Conservation (phyloP, 495 filamentous ascomycete genomes). For the Penicillium coprophilum region DNA sequence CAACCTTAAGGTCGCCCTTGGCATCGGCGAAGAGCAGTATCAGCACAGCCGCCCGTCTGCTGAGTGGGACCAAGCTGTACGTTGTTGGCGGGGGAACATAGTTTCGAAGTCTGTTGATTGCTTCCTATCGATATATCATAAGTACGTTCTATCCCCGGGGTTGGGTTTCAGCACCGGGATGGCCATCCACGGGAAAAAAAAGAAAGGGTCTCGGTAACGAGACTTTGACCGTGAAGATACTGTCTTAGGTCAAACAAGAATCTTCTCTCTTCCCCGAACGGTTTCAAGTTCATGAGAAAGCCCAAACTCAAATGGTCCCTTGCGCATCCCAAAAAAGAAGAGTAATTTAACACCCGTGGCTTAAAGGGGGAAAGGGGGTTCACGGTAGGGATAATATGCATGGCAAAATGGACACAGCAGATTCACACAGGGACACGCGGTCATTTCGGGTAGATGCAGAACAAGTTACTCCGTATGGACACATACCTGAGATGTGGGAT, state of each 20-base stretch:
- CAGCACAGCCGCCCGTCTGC: constrained; percentile 76
- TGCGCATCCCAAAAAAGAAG: constrained; percentile 1
- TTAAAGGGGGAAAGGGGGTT: background rate
- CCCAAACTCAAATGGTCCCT: constrained; percentile 8
- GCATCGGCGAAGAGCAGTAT: constrained; percentile 82
- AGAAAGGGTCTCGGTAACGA: background rate
- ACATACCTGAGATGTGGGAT: constrained; percentile 35
- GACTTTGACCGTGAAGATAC: background rate
- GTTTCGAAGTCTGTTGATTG: constrained; percentile 70
- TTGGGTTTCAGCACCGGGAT: constrained; percentile 11
- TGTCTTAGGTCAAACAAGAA: constrained; percentile 4
- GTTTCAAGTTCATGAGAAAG: constrained; percentile 7
- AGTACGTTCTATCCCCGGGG: background rate
- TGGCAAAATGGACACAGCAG: constrained; percentile 14
- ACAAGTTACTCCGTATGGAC: too few species aligned
- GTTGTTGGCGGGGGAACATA: constrained; percentile 62
- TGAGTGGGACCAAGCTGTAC: constrained; percentile 65
- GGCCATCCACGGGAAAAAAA: constrained; percentile 3
- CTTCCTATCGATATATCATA: constrained; percentile 52
- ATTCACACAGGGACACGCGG: constrained; percentile 10
- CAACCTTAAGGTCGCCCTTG: constrained; percentile 72
- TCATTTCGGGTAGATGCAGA: constrained; percentile 12
- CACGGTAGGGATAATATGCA: constrained; percentile 6
- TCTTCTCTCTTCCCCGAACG: constrained; percentile 1
- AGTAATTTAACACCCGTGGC: constrained; percentile 9